Percentiles rank a stretch among this genome's conserved stretches.
phyloP scores from a whole-genome alignment of 164 flowering plant genomes.

The Stephania yunnanensis region DNA sequence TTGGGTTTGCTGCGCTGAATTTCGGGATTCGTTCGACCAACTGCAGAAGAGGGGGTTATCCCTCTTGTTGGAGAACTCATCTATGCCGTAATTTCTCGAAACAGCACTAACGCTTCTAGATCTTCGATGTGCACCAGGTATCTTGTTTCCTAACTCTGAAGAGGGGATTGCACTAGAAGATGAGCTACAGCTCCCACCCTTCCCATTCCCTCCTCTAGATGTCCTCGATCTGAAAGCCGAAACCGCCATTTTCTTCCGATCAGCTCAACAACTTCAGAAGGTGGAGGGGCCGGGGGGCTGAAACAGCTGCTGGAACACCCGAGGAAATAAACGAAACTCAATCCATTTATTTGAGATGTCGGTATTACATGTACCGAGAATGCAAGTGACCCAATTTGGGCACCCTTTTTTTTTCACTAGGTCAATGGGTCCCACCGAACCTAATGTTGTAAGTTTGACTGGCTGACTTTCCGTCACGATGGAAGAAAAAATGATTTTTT shows the following conservation, averaged over 20 bases:
- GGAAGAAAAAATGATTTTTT: no score
- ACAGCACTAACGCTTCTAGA: conserved; percentile 65
- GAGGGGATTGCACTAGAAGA: conserved; percentile 11
- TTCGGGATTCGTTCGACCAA: conserved; percentile 11
- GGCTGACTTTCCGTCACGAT: no score
- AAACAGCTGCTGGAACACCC: no score
- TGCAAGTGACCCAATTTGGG: no score
- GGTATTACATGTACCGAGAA: no score
- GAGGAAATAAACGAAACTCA: no score
- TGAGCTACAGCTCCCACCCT: background rate
- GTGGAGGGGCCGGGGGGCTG: no score
- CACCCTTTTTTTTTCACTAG: no score
- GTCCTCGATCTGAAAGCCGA: conserved; percentile 55
- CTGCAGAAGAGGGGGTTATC: conserved; percentile 67
- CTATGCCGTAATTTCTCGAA: conserved; percentile 22
- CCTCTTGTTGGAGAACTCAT: conserved; percentile 43
- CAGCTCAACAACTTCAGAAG: no score
- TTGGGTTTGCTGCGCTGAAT: background rate
- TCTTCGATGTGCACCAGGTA: conserved; percentile 23
- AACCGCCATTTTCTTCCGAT: conserved; percentile 36
- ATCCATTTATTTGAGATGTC: no score
- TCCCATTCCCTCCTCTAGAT: conserved; percentile 35
- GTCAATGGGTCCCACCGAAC: no score
- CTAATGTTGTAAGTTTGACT: no score
- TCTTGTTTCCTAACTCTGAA: conserved; percentile 20